Evolutionary conservation across 73 alveolate species (phyloP).

Genomic region (Paramecium tetraurelia): DNA sequence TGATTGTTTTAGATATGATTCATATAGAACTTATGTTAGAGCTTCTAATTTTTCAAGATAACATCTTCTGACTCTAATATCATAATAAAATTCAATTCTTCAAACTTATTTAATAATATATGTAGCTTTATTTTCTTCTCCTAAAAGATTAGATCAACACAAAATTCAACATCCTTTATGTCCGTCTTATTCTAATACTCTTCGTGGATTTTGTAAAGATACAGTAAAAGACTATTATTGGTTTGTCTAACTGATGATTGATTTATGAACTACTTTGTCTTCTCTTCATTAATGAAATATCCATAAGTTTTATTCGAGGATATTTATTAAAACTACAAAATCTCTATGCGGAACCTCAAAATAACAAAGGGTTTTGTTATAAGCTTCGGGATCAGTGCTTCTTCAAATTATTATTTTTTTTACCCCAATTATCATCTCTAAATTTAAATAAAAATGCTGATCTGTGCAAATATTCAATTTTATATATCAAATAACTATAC

Average conservation of each 20-base stretch:
- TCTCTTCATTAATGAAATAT: not conserved
- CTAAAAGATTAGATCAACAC: not conserved
- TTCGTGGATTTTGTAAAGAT: not conserved
- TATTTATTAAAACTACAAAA: not conserved
- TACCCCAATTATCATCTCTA: not conserved
- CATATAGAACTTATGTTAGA: not conserved
- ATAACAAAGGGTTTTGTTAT: not conserved
- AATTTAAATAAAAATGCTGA: not conserved
- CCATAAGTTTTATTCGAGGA: not conserved
- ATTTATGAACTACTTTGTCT: not conserved
- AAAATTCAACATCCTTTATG: not conserved
- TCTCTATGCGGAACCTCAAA: not conserved
- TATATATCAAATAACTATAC: not conserved
- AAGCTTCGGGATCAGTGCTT: not conserved
- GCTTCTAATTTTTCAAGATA: not conserved
- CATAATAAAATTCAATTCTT: not conserved
- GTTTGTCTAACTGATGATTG: not conserved
- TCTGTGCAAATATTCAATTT: not conserved
- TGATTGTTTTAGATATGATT: not conserved
- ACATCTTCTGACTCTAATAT: not conserved
- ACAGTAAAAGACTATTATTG: not conserved
- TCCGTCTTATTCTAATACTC: not conserved
- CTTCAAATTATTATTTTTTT: not conserved
- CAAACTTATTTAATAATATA: not conserved
- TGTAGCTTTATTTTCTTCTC: not conserved